A percentile compares a stretch with the other conserved stretches of the same genome.
These are phyloP conservation scores for Asclepias syriaca DNA, from an alignment of 257 asterid species.

Conservation along the genomic window DNA sequence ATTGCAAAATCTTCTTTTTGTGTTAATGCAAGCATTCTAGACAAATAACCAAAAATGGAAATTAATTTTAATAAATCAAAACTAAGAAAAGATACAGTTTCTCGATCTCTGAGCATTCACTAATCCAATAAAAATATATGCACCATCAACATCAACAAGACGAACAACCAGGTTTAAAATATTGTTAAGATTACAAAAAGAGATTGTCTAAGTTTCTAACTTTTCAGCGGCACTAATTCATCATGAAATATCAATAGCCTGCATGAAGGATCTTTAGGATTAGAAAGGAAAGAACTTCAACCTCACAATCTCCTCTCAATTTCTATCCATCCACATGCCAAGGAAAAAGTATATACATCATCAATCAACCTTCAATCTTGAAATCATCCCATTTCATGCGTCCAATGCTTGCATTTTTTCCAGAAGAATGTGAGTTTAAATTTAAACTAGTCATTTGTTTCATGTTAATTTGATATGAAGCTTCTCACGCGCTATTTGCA, in stretches of 20 bases:
- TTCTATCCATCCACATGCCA: not conserved
- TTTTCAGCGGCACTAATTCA: not conserved
- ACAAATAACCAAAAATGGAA: not conserved
- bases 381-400: not conserved
- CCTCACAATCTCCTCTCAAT: not conserved
- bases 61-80: not conserved
- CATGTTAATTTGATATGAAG: not conserved
- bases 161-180: not conserved
- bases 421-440: not conserved
- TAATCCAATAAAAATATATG: not conserved
- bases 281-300: not conserved
- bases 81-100: not conserved
- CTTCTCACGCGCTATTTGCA: not conserved
- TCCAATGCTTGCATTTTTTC: not conserved
- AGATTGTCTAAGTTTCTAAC: not conserved
- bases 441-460: not conserved
- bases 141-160: not conserved
- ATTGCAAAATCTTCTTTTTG: not conserved
- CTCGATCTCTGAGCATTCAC: not conserved
- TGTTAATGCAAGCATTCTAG: not conserved
- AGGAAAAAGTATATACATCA: not conserved
- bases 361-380: not conserved
- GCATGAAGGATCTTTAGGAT: not conserved
- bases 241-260: not conserved
- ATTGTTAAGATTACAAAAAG: not conserved